Evolutionary conservation across 805 yeast species (phyloP), one percentile per base, ranked within the genome.

Genomic region (Zygotorulaspora danielsina): DNA sequence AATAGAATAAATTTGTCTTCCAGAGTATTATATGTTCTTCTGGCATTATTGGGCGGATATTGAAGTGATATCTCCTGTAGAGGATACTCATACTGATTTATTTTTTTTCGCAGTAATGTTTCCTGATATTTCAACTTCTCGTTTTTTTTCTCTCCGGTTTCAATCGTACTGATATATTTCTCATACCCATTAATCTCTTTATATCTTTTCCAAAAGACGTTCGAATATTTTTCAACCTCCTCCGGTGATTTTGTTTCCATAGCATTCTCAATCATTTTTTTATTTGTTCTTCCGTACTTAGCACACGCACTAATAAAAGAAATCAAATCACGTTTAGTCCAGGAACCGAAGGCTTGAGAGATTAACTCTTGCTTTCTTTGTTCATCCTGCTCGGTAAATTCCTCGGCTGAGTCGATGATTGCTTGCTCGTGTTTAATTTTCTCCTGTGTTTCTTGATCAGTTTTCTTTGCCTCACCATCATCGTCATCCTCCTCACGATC

Each of bases 21-120:
- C 0, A 72, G 59, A 21, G 76, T 75, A 6, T 84, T 77, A 51
- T 81, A 84, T 6, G 82, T 71, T 49, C 88, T 66, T 53, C 84
- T 82, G 9, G 93, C 82, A 56, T 82, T 84, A 55, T 83, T 84
- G n/a, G 89, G 89, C 0, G 93, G 90, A 44, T 82, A 84, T 39
- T 76, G 82, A 17, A 84, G 78, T 3, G 63, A 63, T 59, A 84
- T 63, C 30, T 81, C 79, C 32, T 78, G 78, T 16, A 82, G 56
- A 0, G 89, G 88, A 41, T 72, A 75, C n/a, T 67, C 66, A 29
- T 71, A 66, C 39, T 69, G 73, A 32, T 69, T 69, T 48, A 83
- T 63, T 49, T 82, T 82, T 21, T 59, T 63, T 2, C 68, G 69
- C 25, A 84, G 63, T 7, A 81, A 62, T 36, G 65, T 69, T 44